phyloP scores from a whole-genome alignment of 345 rosid genomes.

The Triadica sebifera region DNA sequence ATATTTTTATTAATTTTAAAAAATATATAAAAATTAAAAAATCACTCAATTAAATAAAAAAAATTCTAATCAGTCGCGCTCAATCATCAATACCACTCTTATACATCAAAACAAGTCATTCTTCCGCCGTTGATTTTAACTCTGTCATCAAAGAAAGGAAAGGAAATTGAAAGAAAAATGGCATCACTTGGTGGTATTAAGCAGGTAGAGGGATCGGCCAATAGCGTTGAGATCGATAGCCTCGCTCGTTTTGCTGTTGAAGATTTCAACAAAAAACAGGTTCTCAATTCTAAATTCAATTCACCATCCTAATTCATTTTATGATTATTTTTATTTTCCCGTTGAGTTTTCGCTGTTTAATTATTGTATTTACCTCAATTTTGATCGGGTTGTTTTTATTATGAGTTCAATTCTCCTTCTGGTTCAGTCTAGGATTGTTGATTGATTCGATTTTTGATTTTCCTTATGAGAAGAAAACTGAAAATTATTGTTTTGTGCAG shows the following conservation, averaged over 20 bases:
- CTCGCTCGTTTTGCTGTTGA: slow-evolving; percentile 93
- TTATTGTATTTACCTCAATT: neutral
- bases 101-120: neutral
- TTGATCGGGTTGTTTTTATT: neutral
- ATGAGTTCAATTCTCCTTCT: too few relatives aligned
- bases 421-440: too few relatives aligned
- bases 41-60: too few relatives aligned
- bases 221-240: slow-evolving; percentile 54
- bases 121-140: neutral
- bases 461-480: neutral
- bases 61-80: too few relatives aligned
- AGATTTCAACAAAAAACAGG: slow-evolving; percentile 81
- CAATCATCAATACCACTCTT: too few relatives aligned
- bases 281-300: slow-evolving; percentile 9
- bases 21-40: too few relatives aligned
- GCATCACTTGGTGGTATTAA: slow-evolving; percentile 49
- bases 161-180: slow-evolving; percentile 27
- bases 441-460: neutral
- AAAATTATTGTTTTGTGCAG: slow-evolving; percentile 29
- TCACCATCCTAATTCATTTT: neutral
- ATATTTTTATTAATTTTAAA: too few relatives aligned
- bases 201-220: slow-evolving; percentile 48
- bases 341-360: neutral
- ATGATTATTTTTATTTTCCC: too few relatives aligned
- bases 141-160: neutral